Percentiles rank a stretch among this genome's conserved stretches.
Conservation (phyloP, 2,329 filamentous ascomycete genomes). For the Didymella lethalis region DNA sequence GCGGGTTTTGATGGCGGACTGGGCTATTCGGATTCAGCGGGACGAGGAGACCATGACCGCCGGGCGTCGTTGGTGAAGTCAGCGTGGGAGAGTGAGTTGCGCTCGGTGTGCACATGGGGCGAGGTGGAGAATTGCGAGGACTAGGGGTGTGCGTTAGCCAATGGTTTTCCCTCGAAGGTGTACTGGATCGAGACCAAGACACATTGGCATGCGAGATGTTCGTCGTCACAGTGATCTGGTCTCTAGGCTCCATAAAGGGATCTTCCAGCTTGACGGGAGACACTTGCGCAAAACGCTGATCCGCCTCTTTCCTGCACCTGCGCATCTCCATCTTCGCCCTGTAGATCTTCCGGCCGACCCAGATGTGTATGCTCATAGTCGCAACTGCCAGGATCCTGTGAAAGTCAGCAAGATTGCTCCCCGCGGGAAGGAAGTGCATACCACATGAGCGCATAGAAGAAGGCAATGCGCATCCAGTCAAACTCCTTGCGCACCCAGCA, state of each 20-base stretch:
- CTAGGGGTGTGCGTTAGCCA: not conserved
- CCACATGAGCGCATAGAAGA: conserved; percentile 79
- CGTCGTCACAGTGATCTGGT: conserved; percentile 61
- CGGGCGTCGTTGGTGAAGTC: not conserved
- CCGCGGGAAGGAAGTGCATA: conserved; percentile 40
- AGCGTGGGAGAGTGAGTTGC: conserved; percentile 1
- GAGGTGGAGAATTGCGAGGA: not conserved
- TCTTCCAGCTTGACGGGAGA: conserved; percentile 5
- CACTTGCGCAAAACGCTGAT: conserved; percentile 11
- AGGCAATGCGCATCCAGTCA: conserved; percentile 75
- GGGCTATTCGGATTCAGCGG: conserved; percentile 3
- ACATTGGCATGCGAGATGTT: conserved; percentile 68
- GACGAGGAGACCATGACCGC: not conserved
- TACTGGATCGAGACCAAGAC: conserved; percentile 47
- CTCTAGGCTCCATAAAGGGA: conserved; percentile 47
- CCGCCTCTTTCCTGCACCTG: conserved; percentile 41
- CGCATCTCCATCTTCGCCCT: conserved; percentile 64
- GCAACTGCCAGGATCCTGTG: conserved; percentile 61
- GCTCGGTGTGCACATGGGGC: not conserved
- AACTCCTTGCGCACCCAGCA: conserved; percentile 76
- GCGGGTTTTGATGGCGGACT: not conserved
- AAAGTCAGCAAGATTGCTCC: conserved; percentile 18
- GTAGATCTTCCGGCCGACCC: conserved; percentile 72
- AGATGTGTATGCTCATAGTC: conserved; percentile 71
- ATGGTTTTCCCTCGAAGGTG: not conserved